A percentile compares a stretch with the other conserved stretches of the same genome.
Evolutionary conservation across 108 stramenopile species (phyloP).

Genomic region (Aureococcus anophagefferens): DNA sequence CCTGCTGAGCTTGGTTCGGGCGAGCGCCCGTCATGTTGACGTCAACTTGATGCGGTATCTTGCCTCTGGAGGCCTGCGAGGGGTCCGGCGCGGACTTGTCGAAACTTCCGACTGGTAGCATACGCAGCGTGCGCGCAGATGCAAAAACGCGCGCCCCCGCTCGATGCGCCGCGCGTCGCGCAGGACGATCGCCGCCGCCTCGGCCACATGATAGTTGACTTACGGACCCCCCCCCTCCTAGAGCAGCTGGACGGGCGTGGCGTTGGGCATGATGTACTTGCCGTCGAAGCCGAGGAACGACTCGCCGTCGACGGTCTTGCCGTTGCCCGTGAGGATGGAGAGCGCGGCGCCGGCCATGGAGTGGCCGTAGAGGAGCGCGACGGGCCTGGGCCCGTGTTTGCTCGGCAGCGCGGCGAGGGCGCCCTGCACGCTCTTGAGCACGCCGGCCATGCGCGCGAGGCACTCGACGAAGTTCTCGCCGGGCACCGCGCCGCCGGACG

Average conservation of each 20-base stretch:
- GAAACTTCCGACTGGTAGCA: too few species aligned
- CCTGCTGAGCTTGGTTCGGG: too few species aligned
- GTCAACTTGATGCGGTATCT: too few species aligned
- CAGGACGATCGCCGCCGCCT: too few species aligned
- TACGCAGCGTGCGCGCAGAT: too few species aligned
- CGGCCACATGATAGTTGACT: too few species aligned
- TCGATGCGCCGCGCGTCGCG: too few species aligned
- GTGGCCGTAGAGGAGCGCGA: background rate
- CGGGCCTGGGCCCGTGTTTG: background rate
- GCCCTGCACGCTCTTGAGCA: background rate
- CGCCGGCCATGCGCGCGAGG: background rate
- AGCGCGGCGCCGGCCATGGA: conserved; percentile 5
- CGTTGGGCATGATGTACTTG: conserved; percentile 8
- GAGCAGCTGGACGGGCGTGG: background rate
- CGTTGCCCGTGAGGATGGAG: background rate
- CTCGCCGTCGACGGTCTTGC: background rate
- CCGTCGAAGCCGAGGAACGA: background rate
- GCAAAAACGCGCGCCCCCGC: too few species aligned
- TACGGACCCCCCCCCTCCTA: too few species aligned
- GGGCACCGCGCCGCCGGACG: background rate
- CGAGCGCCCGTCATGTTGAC: too few species aligned
- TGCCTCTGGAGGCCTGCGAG: too few species aligned
- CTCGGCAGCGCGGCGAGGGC: background rate
- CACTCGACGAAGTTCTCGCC: conserved; percentile 2
- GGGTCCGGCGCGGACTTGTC: too few species aligned